A percentile compares a stretch with the other conserved stretches of the same genome.
Conservation (phyloP, 441 rosid species). For the Aleurites moluccanus region DNA sequence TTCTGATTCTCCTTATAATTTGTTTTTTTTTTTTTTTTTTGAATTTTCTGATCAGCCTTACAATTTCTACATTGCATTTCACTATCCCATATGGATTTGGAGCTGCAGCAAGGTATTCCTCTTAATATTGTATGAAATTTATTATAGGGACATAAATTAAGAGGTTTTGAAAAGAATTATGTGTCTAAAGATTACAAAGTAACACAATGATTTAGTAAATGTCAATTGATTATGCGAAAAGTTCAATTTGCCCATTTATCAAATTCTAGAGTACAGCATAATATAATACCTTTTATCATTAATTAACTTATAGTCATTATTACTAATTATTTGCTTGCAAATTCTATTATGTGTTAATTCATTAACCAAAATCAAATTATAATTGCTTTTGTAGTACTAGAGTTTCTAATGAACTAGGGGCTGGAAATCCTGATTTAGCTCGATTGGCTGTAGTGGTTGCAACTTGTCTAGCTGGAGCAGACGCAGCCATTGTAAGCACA, state of each 20-base stretch:
- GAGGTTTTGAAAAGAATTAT: too few relatives aligned
- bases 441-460: constrained; percentile 37
- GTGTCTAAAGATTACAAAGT: too few relatives aligned
- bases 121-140: too few relatives aligned
- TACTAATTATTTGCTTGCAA: background rate
- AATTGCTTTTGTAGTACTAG: constrained; percentile 33
- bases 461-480: constrained; percentile 26
- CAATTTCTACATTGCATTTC: constrained; percentile 57
- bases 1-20: background rate
- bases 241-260: too few relatives aligned
- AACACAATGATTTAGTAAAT: too few relatives aligned
- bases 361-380: background rate
- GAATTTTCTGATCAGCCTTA: constrained; percentile 35
- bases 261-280: too few relatives aligned
- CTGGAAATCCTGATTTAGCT: constrained; percentile 43
- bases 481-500: constrained; percentile 28
- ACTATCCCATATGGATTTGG: constrained; percentile 52
- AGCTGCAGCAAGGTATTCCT: constrained; percentile 55
- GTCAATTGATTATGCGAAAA: too few relatives aligned
- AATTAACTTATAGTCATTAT: too few relatives aligned
- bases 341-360: background rate
- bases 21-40: background rate
- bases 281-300: too few relatives aligned
- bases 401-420: constrained; percentile 55
- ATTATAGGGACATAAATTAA: too few relatives aligned